These are phyloP conservation scores for Lachnellula cervina DNA, from an alignment of 2,329 filamentous ascomycete species.

Conservation along the genomic window DNA sequence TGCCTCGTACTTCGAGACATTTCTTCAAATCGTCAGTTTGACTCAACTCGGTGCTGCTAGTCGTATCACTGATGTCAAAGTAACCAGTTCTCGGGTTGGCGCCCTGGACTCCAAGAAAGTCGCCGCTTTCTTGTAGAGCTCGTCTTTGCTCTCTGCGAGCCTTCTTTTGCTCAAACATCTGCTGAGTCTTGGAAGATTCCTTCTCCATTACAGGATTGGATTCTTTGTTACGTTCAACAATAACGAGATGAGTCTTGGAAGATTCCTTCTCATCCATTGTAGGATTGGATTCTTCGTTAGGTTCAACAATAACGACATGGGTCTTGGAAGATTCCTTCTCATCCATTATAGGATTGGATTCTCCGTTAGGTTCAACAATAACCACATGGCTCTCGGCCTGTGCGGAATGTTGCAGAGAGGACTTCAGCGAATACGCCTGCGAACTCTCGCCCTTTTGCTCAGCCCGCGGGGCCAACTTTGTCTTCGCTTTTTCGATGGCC, in stretches of 20 bases:
- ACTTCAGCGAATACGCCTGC: too few relatives aligned
- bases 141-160: slow-evolving; percentile 36
- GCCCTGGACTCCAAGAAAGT: slow-evolving; percentile 55
- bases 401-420: neutral
- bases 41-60: slow-evolving; percentile 18
- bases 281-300: neutral
- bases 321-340: neutral
- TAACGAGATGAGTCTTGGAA: neutral
- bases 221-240: neutral
- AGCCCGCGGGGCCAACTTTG: too few relatives aligned
- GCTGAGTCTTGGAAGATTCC: slow-evolving; percentile 23
- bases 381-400: neutral
- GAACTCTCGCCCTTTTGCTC: neutral
- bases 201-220: slow-evolving; percentile 18
- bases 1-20: slow-evolving; percentile 26
- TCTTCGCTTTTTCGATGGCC: too few relatives aligned
- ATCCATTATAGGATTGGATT: neutral
- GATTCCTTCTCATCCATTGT: neutral
- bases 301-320: neutral
- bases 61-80: slow-evolving; percentile 46
- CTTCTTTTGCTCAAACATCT: slow-evolving; percentile 18
- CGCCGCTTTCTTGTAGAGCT: slow-evolving; percentile 48
- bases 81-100: slow-evolving; percentile 53
- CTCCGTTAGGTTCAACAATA: neutral
- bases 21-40: slow-evolving; percentile 30